Evolutionary conservation across 2,329 filamentous ascomycete species (phyloP), one percentile per base, ranked within the genome.

Genomic region (Metarhizium brunneum): DNA sequence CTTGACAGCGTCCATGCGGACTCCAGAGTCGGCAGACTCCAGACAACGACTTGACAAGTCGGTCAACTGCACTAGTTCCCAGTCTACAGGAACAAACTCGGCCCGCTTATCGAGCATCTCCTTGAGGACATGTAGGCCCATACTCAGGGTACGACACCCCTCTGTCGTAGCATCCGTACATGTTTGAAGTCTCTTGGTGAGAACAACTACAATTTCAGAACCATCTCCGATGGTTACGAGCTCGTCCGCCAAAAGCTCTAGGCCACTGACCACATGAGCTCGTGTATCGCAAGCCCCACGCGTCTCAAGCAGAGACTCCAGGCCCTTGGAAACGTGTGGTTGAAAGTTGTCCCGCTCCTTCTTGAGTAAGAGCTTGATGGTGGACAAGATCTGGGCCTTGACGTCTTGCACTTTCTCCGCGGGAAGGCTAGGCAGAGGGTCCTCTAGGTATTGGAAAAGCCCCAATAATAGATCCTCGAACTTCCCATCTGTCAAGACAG

Each of bases 1-100:
- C 66, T 89, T 84, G 49, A 91, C 85, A n/a, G 87, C 86, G 58
- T 88, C 87, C 77, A 90, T 88, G 45, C 83, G 76, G 7, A 86
- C 83, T 6, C 79, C 82, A 50, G 81, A 84, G 63, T 85, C 82
- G 30, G 72, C 66, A 59, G 80, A 84, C 59, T 83, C 81, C 18
- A 86, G 73, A 60, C 82, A 85, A 48, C 76, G 73, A n/a, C 71
- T 71, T 3, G 81, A 75, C 25, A 86, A 71, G 10, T 61, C 68
- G 2, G 78, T 73, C 40, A 86, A 73, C 53, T 72, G 74, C 0
- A 65, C 65, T n/a, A 85, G 70, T 64, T 85, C 80, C 6, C 62
- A 62, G 5, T 81, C 77, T 14, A 70, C 73, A 2, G 81, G 81
- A 48, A 72, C 63, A 60, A 80, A 84, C 11, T 71, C 65, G 3